Conservation (phyloP, 163 green algal genomes). For the Scenedesmus sp. region DNA sequence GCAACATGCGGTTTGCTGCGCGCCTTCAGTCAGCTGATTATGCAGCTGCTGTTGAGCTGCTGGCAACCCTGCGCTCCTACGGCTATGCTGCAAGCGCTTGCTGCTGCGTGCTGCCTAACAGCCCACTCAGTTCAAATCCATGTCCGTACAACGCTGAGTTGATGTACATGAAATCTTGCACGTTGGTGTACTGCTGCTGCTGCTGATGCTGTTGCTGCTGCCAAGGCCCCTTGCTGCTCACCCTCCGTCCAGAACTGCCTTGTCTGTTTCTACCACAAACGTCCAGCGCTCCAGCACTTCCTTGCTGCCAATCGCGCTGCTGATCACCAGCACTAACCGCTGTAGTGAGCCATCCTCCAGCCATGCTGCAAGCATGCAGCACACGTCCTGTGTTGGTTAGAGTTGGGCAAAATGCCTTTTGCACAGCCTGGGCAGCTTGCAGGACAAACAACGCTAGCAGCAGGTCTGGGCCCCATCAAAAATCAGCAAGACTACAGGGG, state of each 20-base stretch:
- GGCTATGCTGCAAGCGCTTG: neutral
- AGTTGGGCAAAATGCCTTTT: neutral
- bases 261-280: constrained; percentile 93
- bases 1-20: neutral
- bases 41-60: neutral
- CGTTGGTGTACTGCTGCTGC: neutral
- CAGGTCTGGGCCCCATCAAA: neutral
- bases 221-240: neutral
- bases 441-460: neutral
- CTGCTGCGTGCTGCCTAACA: neutral
- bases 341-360: constrained; percentile 86
- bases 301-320: constrained; percentile 67
- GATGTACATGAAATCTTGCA: too few species aligned
- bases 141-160: too few species aligned
- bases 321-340: constrained; percentile 95
- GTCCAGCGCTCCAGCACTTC: constrained; percentile 97
- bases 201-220: neutral
- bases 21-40: too few species aligned
- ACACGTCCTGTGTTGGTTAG: neutral
- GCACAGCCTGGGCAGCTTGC: neutral
- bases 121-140: too few species aligned
- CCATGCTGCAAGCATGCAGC: constrained; percentile 80
- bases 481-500: neutral
- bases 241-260: constrained; percentile 12
- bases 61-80: neutral